Percentiles rank a stretch among this genome's conserved stretches.
Evolutionary conservation across 225 moss, liverwort and hornwort species (phyloP).

Genomic region (Climacium dendroides): DNA sequence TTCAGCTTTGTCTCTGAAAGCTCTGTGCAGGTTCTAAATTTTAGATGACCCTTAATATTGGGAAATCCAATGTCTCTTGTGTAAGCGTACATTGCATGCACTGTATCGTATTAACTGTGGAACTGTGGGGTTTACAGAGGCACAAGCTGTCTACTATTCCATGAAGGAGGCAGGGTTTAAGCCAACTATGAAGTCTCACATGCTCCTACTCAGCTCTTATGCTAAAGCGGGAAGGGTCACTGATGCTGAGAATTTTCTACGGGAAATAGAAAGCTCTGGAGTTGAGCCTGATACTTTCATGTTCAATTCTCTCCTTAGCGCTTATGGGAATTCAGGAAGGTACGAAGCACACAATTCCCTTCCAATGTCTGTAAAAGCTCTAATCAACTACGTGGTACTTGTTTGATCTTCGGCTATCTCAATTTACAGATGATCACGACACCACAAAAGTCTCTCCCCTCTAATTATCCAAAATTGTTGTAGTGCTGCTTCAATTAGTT

Average conservation of each 20-base stretch:
- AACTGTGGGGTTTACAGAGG: constrained; percentile 41
- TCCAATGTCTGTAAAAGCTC: background rate
- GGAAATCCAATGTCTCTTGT: background rate
- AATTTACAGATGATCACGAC: background rate
- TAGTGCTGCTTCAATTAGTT: background rate
- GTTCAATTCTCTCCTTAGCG: constrained; percentile 76
- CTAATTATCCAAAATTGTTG: background rate
- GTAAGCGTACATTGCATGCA: background rate
- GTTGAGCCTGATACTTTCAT: constrained; percentile 68
- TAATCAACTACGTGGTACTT: background rate
- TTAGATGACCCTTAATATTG: background rate
- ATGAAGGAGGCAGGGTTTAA: constrained; percentile 61
- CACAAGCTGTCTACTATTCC: constrained; percentile 43
- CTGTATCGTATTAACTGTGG: background rate
- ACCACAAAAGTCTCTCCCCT: background rate
- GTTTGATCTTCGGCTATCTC: background rate
- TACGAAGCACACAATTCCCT: background rate
- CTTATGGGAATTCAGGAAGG: constrained; percentile 67
- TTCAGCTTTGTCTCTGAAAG: background rate
- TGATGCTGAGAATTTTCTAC: constrained; percentile 74
- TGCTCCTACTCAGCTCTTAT: constrained; percentile 76
- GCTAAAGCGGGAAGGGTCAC: constrained; percentile 62
- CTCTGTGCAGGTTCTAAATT: background rate
- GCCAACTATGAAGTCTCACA: constrained; percentile 69
- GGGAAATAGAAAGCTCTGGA: constrained; percentile 48